phyloP scores from a whole-genome alignment of 345 rosid genomes.

The Salix brachista region DNA sequence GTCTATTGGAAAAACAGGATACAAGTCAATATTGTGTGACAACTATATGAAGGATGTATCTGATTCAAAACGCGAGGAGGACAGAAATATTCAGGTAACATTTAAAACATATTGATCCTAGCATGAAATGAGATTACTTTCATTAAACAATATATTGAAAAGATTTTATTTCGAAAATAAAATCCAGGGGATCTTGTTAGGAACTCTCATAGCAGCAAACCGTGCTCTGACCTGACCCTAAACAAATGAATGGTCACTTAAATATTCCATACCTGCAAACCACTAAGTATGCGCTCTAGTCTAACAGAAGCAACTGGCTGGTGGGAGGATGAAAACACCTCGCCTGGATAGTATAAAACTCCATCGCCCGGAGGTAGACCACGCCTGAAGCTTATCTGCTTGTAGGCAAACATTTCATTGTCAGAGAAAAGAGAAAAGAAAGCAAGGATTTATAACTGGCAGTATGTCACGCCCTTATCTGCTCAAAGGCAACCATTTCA shows the following conservation, averaged over 20 bases:
- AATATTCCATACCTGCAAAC: conserved; percentile 64
- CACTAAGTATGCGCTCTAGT: conserved; percentile 88
- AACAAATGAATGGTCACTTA: neutral
- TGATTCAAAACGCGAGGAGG: neutral
- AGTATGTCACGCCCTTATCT: conserved; percentile 89
- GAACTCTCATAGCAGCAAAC: neutral
- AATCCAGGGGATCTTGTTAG: neutral
- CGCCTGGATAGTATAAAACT: conserved; percentile 83
- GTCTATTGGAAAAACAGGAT: neutral
- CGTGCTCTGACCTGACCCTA: neutral
- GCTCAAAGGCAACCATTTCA: conserved; percentile 6
- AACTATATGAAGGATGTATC: neutral
- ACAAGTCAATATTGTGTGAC: neutral
- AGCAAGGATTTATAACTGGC: conserved; percentile 33
- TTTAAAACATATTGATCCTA: neutral
- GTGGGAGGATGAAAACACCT: conserved; percentile 80
- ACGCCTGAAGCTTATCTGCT: conserved; percentile 79
- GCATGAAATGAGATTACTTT: neutral
- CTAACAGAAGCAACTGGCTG: conserved; percentile 84
- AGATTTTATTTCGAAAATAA: neutral
- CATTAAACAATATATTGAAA: neutral
- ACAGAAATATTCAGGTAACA: neutral
- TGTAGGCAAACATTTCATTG: neutral
- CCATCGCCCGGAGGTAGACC: conserved; percentile 98
- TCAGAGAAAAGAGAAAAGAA: neutral